These are phyloP conservation scores for Russula ochroleuca DNA, from an alignment of 768 basidiomycete genomes.

Conservation along the genomic window DNA sequence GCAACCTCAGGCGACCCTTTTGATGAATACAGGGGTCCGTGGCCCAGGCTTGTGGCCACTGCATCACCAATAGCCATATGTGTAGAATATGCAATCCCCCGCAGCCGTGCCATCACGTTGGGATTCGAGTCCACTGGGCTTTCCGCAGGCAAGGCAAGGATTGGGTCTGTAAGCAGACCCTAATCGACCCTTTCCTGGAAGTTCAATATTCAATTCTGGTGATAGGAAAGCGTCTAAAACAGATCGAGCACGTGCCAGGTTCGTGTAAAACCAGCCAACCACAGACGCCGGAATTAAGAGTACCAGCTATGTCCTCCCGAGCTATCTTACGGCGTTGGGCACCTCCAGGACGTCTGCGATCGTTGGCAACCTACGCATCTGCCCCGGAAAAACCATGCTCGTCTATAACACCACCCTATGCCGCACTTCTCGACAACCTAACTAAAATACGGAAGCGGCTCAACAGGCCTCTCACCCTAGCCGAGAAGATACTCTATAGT, in stretches of 20 bases:
- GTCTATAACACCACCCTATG: conserved; percentile 84
- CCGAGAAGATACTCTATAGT: conserved; percentile 96
- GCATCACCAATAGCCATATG: too few relatives aligned
- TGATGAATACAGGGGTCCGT: not conserved
- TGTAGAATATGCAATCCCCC: too few relatives aligned
- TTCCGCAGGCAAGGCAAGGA: not conserved
- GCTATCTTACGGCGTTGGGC: conserved; percentile 11
- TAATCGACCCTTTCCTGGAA: too few relatives aligned
- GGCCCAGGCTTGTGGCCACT: not conserved
- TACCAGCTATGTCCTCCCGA: conserved; percentile 21
- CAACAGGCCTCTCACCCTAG: conserved; percentile 78
- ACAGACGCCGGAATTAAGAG: not conserved
- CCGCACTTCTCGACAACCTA: conserved; percentile 63
- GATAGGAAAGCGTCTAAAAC: too few relatives aligned
- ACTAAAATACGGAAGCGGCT: conserved; percentile 63
- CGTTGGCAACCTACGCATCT: conserved; percentile 41
- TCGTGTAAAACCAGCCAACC: not conserved
- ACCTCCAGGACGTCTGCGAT: conserved; percentile 9
- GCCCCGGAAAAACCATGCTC: conserved; percentile 53
- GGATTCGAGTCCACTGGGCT: not conserved
- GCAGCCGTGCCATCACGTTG: too few relatives aligned
- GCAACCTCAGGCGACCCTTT: not conserved
- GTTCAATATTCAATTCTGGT: too few relatives aligned
- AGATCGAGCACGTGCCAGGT: not conserved
- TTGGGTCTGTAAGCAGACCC: too few relatives aligned